Base-by-base conservation (phyloP, 192 early-diverging fungal genomes). In the Geranomyces variabilis region DNA sequence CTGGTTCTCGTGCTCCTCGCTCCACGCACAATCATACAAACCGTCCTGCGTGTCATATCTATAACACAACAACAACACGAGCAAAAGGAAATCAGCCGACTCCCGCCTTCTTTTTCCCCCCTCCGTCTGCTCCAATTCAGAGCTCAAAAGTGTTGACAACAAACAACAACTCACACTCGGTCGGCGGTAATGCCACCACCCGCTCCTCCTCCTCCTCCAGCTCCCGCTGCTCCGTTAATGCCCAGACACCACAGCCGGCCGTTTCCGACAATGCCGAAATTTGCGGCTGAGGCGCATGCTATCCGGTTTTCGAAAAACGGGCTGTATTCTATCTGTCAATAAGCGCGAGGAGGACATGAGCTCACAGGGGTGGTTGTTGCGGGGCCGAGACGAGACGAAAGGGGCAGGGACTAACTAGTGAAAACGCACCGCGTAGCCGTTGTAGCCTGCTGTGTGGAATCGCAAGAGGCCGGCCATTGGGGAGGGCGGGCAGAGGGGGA, bases 261-360 rank as follows among this genome's bases (percentile, higher is more conserved):
- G 78, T 98, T 99, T 14, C 97, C 96, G 12, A 95, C 96, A 17
- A 99, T 87, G 13, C 96, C 97, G 86, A 91, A 99, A 84, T 98
- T 99, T 47, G 96, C 92, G 41, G 93, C 89, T 30, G 91, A 84
- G 0, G 94, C 95, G 21, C 88, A 87, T 0, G 97, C 96, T 15
- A 98, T 67, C 57, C 92, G 88, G 70, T 89, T 83, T 74, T 95
- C 93, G 68, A 93, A 92, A 77, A 98, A 99, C 1, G 97, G 96
- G 78, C 91, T 94, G 84, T 92, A 99, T 80, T 97, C 87, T 13
- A 92, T 70, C 91, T 93, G 49, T n/a, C 10, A 45, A 7, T 19
- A 2, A 29, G 49, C 28, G 21, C 22, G 14, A 5, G 15, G 17
- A 58, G 68, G 46, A 36, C 19, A 15, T 19, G 30, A 15, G 61